A percentile compares a stretch with the other conserved stretches of the same genome.
Conservation (phyloP, 2,329 filamentous ascomycete genomes). For the Chaetomium sp. region DNA sequence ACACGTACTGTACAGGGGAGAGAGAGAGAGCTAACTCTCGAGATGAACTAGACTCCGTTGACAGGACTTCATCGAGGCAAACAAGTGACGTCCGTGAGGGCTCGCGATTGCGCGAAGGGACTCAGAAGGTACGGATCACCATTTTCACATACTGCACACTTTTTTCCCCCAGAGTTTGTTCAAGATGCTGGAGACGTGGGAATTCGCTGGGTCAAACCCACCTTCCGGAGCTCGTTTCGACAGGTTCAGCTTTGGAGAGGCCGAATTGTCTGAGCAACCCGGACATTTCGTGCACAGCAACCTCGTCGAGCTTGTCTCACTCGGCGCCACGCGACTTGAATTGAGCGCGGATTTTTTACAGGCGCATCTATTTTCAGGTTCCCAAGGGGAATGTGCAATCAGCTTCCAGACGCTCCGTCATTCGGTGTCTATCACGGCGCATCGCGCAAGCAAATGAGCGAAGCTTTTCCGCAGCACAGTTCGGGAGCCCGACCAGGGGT, state of each 20-base stretch:
- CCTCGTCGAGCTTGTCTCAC: background rate
- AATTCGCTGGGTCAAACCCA: too few relatives aligned
- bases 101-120: background rate
- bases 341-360: background rate
- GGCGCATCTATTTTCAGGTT: conserved; percentile 9
- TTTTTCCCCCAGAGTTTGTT: too few relatives aligned
- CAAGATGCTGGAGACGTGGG: too few relatives aligned
- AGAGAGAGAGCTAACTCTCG: too few relatives aligned
- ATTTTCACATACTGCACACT: background rate
- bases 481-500: conserved; percentile 22
- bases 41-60: too few relatives aligned
- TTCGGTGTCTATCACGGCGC: conserved; percentile 6
- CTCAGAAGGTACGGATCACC: background rate
- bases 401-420: background rate
- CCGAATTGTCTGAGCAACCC: too few relatives aligned
- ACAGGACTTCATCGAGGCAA: too few relatives aligned
- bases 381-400: conserved; percentile 8
- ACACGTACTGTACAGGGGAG: too few relatives aligned
- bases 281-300: too few relatives aligned
- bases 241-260: too few relatives aligned
- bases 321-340: conserved; percentile 8
- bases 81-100: too few relatives aligned
- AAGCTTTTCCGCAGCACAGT: conserved; percentile 13
- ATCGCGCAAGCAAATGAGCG: conserved; percentile 16
- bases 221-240: too few relatives aligned